phyloP scores from a whole-genome alignment of 495 filamentous ascomycete species.

The Trichoderma orchidacearum region DNA sequence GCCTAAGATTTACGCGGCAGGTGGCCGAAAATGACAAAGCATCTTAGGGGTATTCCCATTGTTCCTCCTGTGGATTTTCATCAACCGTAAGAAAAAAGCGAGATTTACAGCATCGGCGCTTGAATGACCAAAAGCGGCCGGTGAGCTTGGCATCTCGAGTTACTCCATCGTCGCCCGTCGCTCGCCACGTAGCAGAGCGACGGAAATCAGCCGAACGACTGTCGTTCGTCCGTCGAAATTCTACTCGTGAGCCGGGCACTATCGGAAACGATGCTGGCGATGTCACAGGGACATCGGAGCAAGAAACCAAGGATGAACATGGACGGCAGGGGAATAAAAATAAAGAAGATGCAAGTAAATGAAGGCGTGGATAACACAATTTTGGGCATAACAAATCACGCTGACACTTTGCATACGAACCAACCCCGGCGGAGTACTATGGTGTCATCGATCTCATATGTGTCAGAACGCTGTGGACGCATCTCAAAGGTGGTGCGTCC shows the following conservation, averaged over 20 bases:
- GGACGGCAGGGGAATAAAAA: background rate
- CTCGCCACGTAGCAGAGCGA: background rate
- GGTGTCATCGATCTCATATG: constrained; percentile 1
- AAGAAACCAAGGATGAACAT: background rate
- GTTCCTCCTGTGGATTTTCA: background rate
- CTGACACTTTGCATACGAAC: background rate
- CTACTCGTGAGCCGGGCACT: background rate
- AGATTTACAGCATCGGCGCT: background rate
- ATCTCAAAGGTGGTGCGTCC: background rate
- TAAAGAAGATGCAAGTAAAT: background rate
- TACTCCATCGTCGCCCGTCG: background rate
- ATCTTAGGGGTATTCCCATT: background rate
- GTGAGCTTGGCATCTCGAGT: background rate
- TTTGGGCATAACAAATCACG: background rate
- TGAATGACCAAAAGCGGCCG: no score
- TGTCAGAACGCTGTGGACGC: constrained; percentile 1
- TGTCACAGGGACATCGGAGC: background rate
- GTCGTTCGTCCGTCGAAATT: no score
- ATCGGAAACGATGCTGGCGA: background rate
- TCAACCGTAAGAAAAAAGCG: background rate
- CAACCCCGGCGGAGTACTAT: background rate
- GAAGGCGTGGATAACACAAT: background rate
- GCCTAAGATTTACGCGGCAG: background rate
- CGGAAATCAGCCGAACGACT: background rate
- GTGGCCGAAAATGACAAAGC: background rate